Conservation (phyloP, 2,329 filamentous ascomycete genomes). For the Biscogniauxia marginata region DNA sequence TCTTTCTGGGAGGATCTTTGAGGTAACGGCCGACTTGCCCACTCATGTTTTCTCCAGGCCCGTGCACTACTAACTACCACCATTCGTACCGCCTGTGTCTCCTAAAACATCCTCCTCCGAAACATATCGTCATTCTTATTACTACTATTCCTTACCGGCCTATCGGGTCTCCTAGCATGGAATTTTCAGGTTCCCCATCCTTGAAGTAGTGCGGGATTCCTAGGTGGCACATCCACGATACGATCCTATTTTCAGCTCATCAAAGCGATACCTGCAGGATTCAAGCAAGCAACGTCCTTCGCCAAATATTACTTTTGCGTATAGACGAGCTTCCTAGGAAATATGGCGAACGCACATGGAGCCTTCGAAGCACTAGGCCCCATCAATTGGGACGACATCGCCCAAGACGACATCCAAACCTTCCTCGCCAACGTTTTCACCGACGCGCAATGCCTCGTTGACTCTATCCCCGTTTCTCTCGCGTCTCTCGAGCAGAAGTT, state of each 20-base stretch:
- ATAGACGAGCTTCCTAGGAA: background rate
- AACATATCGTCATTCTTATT: background rate
- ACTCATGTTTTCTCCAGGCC: background rate
- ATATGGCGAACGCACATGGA: conserved; percentile 38
- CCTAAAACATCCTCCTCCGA: too few relatives aligned
- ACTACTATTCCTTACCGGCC: too few relatives aligned
- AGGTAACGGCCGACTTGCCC: too few relatives aligned
- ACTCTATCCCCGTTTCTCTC: conserved; percentile 66
- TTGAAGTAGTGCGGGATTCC: background rate
- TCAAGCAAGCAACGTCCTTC: background rate
- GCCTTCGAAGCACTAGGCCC: conserved; percentile 54
- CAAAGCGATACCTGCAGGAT: background rate
- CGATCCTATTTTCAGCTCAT: background rate
- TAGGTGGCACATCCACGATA: background rate
- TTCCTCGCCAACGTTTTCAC: conserved; percentile 62
- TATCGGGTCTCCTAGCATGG: conserved; percentile 7
- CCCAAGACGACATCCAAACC: conserved; percentile 46
- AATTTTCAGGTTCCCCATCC: conserved; percentile 2
- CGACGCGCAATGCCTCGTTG: conserved; percentile 68
- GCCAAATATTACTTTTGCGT: background rate
- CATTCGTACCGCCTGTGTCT: too few relatives aligned
- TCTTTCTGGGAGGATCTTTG: background rate
- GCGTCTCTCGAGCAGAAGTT: conserved; percentile 42
- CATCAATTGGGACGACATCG: conserved; percentile 44
- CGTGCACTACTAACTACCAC: too few relatives aligned